Base-by-base conservation (phyloP, 108 stramenopile species). In the Stephanodiscus triporus region DNA sequence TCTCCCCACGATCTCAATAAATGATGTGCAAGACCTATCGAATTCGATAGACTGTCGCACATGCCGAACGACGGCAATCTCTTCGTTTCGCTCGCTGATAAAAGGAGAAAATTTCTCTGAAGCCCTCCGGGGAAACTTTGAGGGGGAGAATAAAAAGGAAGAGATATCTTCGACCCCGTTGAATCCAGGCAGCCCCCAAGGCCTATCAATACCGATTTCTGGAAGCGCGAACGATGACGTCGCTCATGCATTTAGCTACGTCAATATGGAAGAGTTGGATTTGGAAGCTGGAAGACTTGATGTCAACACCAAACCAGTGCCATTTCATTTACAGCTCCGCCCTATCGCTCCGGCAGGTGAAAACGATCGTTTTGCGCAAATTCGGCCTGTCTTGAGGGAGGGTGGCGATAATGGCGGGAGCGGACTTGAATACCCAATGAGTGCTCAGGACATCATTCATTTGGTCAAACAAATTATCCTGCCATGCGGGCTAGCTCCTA, bases 1-100 rank as follows among this genome's bases (percentile, higher is more conserved):
- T 23, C 62, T 76, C 0, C 76, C 76, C 62, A 76, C 76, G 22
- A 62, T 76, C 47, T 55, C 67, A n/a, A 16, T 76, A 16, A 53
- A 55, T 2, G 76, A 76, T 16, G 19, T 62, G 3, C 48, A 68
- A 27, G 23, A 34, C 32, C 42, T 59, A n/a, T 34, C 32, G 37
- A 48, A 68, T 20, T 51, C 36, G 17, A 26, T 62, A 3, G 49
- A 61, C 17, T 76, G 75, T 32, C 75, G 66, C 10, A 47, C 9
- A 17, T 76, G 75, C 36, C 66, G 56, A 30, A 76, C 66, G 16
- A 51, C 66, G 36, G 66, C 54, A 6, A 50, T 45, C 5, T 24
- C 64, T 19, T 26, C 53, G 26, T 11, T 76, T 2, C 66, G 66
- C 34, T 4, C 26, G 29, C 23, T 71, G 23, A 40, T n/a, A n/a